Percentiles rank a stretch among this genome's conserved stretches.
Evolutionary conservation across 2,329 filamentous ascomycete species (phyloP).

Genomic region (Exophiala lecanii-corni): DNA sequence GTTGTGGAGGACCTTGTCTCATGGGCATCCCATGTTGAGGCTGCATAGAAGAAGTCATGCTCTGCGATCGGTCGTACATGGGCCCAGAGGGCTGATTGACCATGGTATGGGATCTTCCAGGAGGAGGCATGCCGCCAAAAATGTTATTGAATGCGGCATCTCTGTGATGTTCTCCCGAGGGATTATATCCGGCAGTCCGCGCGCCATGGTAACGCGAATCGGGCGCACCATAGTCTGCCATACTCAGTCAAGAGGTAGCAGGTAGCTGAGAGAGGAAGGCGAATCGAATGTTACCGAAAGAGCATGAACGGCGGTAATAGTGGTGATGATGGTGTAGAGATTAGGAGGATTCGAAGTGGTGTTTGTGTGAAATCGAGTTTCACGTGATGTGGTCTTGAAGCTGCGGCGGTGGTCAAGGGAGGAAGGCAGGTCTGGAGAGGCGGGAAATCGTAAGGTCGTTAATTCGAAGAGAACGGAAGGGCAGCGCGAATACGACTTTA

Average conservation of each 20-base stretch:
- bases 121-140: slow-evolving; percentile 80
- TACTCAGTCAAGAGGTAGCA: slow-evolving; percentile 34
- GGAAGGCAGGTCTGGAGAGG: too few species aligned
- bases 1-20: slow-evolving; percentile 36
- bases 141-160: slow-evolving; percentile 96
- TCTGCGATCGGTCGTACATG: slow-evolving; percentile 68
- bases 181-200: slow-evolving; percentile 49
- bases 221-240: slow-evolving; percentile 62
- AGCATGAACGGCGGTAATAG: slow-evolving; percentile 13
- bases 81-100: slow-evolving; percentile 67
- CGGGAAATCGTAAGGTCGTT: too few species aligned
- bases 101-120: slow-evolving; percentile 93
- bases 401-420: too few species aligned
- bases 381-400: background rate
- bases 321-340: background rate
- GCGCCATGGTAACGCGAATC: slow-evolving; percentile 53
- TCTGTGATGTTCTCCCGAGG: slow-evolving; percentile 60
- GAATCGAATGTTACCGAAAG: slow-evolving; percentile 10
- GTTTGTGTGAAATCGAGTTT: background rate
- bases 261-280: slow-evolving; percentile 6
- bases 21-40: slow-evolving; percentile 39
- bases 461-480: too few species aligned
- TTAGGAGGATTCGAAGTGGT: slow-evolving; percentile 2
- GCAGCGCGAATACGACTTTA: too few species aligned
- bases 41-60: slow-evolving; percentile 58